A percentile compares a stretch with the other conserved stretches of the same genome.
Evolutionary conservation across 257 asterid species (phyloP).

Genomic region (Craterostigma plantagineum): DNA sequence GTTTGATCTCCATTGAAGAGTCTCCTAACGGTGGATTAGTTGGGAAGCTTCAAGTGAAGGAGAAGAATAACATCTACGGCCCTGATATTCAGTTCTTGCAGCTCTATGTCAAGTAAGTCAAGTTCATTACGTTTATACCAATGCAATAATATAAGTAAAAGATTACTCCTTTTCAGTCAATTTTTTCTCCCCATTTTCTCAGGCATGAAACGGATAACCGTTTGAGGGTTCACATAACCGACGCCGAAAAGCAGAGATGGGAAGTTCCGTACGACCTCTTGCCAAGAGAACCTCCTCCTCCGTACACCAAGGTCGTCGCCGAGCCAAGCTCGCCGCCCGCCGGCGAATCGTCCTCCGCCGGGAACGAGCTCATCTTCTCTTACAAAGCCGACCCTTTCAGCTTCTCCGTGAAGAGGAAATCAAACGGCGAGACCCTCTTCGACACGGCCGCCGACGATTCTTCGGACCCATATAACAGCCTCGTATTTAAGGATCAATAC

Average conservation of each 20-base stretch:
- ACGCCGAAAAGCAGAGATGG: slow-evolving; percentile 73
- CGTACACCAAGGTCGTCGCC: too few species aligned
- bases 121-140: too few species aligned
- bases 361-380: slow-evolving; percentile 48
- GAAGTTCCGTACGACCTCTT: slow-evolving; percentile 76
- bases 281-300: slow-evolving; percentile 50
- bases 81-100: slow-evolving; percentile 71
- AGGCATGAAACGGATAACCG: slow-evolving; percentile 77
- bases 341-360: slow-evolving; percentile 11
- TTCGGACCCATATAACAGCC: slow-evolving; percentile 25
- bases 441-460: slow-evolving; percentile 15
- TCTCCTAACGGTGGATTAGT: slow-evolving; percentile 60
- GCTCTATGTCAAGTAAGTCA: slow-evolving; percentile 65
- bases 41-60: slow-evolving; percentile 61
- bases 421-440: slow-evolving; percentile 66
- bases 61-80: slow-evolving; percentile 55
- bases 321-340: slow-evolving; percentile 20
- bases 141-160: too few species aligned
- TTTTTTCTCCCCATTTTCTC: neutral
- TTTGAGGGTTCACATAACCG: slow-evolving; percentile 75
- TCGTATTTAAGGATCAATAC: slow-evolving; percentile 91
- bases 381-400: slow-evolving; percentile 59
- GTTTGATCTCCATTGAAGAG: slow-evolving; percentile 40
- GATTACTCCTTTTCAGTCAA: neutral
- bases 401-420: slow-evolving; percentile 56